Percentiles rank a stretch among this genome's conserved stretches.
Conservation (phyloP, 1,284 basidiomycete species). For the Rhodotorula sp. region DNA sequence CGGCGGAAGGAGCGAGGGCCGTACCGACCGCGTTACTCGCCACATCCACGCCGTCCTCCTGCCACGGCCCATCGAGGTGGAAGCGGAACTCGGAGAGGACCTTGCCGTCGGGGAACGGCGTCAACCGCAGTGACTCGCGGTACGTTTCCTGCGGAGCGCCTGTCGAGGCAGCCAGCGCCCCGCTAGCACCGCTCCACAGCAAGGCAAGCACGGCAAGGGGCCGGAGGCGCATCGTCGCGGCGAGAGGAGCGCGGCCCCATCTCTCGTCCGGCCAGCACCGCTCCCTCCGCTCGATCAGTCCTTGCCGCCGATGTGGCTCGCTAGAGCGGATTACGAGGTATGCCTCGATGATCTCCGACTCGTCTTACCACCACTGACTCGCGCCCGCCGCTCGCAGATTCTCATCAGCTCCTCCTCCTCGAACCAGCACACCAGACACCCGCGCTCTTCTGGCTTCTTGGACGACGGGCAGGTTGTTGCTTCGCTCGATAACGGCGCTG, state of each 20-base stretch:
- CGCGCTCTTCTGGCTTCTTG: too few species aligned
- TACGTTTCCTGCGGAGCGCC: slow-evolving; percentile 21
- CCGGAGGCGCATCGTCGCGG: background rate
- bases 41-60: slow-evolving; percentile 56
- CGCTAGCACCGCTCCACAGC: background rate
- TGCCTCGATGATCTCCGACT: background rate
- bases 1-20: slow-evolving; percentile 51
- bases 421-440: too few species aligned
- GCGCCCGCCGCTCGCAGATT: too few species aligned
- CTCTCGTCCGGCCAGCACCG: background rate
- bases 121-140: slow-evolving; percentile 68
- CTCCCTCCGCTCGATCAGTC: too few species aligned
- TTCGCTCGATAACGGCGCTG: too few species aligned
- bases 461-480: too few species aligned
- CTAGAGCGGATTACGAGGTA: too few species aligned
- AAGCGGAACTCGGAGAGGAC: slow-evolving; percentile 83
- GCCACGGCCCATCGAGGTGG: slow-evolving; percentile 57
- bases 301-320: too few species aligned
- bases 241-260: background rate
- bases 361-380: too few species aligned
- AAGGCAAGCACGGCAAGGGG: background rate
- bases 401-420: too few species aligned
- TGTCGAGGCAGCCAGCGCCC: background rate
- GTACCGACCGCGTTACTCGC: slow-evolving; percentile 59
- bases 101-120: slow-evolving; percentile 78